A percentile compares a stretch with the other conserved stretches of the same genome.
Evolutionary conservation across 225 moss, liverwort and hornwort genomes (phyloP).

Genomic region (Sphagnum tenellum): DNA sequence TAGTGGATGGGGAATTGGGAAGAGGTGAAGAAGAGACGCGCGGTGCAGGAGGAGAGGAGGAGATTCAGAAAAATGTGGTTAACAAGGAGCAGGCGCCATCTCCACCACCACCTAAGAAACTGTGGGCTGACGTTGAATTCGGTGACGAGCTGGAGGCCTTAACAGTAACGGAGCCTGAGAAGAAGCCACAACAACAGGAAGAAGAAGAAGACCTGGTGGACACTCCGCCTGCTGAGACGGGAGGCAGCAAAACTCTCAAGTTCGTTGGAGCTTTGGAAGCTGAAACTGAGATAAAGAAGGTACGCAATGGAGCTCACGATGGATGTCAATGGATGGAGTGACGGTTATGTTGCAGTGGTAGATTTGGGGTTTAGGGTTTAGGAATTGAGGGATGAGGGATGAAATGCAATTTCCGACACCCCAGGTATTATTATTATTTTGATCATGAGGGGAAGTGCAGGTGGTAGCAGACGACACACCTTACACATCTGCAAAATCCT

Average conservation of each 20-base stretch:
- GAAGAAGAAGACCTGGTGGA: conserved; percentile 31
- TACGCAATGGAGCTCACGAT: background rate
- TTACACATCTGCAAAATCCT: conserved; percentile 74
- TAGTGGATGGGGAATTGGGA: too few relatives aligned
- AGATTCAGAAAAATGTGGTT: too few relatives aligned
- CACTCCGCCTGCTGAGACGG: conserved; percentile 25
- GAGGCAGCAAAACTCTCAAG: conserved; percentile 25
- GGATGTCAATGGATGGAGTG: too few relatives aligned
- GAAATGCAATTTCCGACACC: too few relatives aligned
- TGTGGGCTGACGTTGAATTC: conserved; percentile 45
- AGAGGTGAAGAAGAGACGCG: too few relatives aligned
- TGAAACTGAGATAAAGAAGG: conserved; percentile 46
- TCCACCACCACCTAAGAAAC: conserved; percentile 19
- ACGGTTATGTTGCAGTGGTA: too few relatives aligned
- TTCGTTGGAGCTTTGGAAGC: conserved; percentile 40
- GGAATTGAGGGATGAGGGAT: too few relatives aligned
- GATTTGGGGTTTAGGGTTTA: too few relatives aligned
- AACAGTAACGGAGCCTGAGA: conserved; percentile 32
- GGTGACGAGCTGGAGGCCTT: conserved; percentile 31
- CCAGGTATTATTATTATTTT: too few relatives aligned
- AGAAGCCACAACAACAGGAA: background rate
- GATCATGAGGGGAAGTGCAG: conserved; percentile 16
- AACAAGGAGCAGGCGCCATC: too few relatives aligned
- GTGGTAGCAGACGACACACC: conserved; percentile 71
- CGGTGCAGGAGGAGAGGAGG: too few relatives aligned